phyloP scores from a whole-genome alignment of 345 rosid species.

The Laguncularia racemosa region DNA sequence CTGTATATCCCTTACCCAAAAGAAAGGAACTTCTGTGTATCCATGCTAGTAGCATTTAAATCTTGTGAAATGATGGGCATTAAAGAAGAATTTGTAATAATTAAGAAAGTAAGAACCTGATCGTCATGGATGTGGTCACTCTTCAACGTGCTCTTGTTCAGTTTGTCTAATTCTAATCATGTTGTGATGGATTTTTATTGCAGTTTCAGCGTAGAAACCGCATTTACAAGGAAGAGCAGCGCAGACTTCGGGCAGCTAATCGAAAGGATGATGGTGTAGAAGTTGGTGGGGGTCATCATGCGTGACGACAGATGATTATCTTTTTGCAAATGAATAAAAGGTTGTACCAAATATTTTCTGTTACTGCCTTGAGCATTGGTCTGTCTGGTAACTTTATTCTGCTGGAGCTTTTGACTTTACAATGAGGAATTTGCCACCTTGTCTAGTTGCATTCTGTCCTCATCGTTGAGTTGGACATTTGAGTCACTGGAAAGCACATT shows the following conservation, averaged over 20 bases:
- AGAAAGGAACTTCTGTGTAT: no score
- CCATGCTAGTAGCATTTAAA: no score
- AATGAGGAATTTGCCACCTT: neutral
- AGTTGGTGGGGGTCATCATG: slow-evolving; percentile 39
- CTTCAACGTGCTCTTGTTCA: no score
- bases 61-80: no score
- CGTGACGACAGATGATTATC: slow-evolving; percentile 11
- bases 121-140: no score
- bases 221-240: slow-evolving; percentile 97
- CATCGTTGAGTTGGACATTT: no score
- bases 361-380: neutral
- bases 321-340: slow-evolving; percentile 4
- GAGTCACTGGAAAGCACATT: no score
- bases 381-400: neutral
- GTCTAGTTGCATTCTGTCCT: neutral
- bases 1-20: no score
- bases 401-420: slow-evolving; percentile 5
- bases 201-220: slow-evolving; percentile 94
- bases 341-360: slow-evolving; percentile 4
- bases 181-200: slow-evolving; percentile 9
- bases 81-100: no score
- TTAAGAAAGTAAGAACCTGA: no score
- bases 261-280: slow-evolving; percentile 45
- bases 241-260: slow-evolving; percentile 77
- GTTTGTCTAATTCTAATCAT: no score